Percentiles rank a stretch among this genome's conserved stretches.
Evolutionary conservation across 23 red algal genomes (phyloP).

Genomic region (Gracilaria caudata): DNA sequence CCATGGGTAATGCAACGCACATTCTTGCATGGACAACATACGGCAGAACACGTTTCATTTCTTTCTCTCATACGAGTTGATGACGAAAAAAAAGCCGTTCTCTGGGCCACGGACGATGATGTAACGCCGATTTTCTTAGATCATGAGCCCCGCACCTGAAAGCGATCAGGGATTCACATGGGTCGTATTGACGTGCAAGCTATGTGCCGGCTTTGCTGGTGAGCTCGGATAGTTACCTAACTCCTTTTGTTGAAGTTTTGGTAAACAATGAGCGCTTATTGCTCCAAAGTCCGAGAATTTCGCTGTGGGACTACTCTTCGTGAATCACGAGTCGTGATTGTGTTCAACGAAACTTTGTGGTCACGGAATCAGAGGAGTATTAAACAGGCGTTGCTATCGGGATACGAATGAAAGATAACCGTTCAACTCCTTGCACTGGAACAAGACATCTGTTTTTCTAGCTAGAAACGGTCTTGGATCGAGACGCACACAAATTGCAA

Average conservation of each 20-base stretch:
- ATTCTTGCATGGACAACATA: background rate
- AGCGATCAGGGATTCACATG: background rate
- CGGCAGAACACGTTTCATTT: background rate
- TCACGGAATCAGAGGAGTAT: too few species aligned
- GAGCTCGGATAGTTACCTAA: background rate
- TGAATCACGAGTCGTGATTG: too few species aligned
- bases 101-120: background rate
- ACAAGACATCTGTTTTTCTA: background rate
- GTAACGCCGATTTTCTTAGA: background rate
- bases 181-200: background rate
- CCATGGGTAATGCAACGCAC: too few species aligned
- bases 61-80: background rate
- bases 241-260: background rate
- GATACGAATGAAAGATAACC: background rate
- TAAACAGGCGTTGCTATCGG: too few species aligned
- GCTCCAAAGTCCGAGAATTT: background rate
- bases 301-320: too few species aligned
- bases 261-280: background rate
- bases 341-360: too few species aligned
- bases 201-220: background rate
- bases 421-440: background rate
- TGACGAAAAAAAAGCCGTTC: background rate
- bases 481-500: background rate
- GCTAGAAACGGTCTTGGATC: background rate
- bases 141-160: background rate